These are phyloP conservation scores for Beauveria bassiana DNA, from an alignment of 2,329 filamentous ascomycete genomes.

Conservation along the genomic window DNA sequence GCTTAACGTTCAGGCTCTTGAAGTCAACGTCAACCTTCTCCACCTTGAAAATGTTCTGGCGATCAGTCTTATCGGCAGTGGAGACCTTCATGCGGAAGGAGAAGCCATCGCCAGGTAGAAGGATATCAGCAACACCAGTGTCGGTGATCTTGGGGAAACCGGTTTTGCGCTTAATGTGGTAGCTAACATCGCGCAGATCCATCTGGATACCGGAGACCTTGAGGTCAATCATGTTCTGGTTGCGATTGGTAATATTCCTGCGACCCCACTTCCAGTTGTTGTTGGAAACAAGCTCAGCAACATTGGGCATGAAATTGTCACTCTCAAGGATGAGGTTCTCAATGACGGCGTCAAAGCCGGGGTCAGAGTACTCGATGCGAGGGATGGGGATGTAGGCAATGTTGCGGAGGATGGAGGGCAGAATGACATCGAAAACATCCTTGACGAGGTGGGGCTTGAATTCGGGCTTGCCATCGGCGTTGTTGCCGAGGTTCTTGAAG, in stretches of 20 bases:
- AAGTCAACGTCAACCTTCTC: conserved; percentile 80
- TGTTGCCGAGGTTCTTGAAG: conserved; percentile 80
- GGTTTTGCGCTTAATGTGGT: conserved; percentile 90
- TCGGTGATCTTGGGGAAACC: conserved; percentile 87
- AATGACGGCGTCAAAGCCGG: conserved; percentile 75
- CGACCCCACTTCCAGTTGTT: conserved; percentile 95
- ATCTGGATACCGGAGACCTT: conserved; percentile 86
- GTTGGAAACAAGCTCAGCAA: conserved; percentile 79
- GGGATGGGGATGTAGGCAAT: conserved; percentile 87
- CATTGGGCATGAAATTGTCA: conserved; percentile 93
- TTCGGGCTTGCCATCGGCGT: conserved; percentile 70
- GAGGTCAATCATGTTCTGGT: conserved; percentile 74
- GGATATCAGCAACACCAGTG: conserved; percentile 79
- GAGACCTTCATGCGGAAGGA: conserved; percentile 88
- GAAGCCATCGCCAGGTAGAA: conserved; percentile 79
- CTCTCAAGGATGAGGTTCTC: conserved; percentile 95
- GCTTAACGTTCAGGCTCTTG: conserved; percentile 75
- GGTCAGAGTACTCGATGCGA: conserved; percentile 85
- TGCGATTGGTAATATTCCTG: conserved; percentile 74
- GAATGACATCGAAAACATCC: conserved; percentile 78
- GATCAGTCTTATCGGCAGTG: conserved; percentile 66
- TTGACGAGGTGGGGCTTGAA: conserved; percentile 94
- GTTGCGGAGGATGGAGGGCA: conserved; percentile 76
- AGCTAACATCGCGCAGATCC: conserved; percentile 84
- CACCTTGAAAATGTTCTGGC: conserved; percentile 86